Evolutionary conservation across 352 stramenopile species (phyloP), one percentile per base, ranked within the genome.

Genomic region (Phytophthora foliorum): DNA sequence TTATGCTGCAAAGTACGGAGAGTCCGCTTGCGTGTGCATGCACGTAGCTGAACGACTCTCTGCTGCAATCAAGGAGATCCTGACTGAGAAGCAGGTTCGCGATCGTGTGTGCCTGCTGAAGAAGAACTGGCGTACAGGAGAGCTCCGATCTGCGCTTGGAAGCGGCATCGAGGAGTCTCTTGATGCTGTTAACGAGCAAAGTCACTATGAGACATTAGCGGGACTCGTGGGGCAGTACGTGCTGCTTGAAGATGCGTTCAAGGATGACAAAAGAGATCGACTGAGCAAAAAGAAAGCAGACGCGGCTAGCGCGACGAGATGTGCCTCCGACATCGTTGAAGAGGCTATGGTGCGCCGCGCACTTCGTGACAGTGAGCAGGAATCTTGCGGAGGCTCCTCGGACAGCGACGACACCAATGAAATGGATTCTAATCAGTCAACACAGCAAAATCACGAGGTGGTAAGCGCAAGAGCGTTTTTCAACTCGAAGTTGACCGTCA

Each of bases 71-170:
- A 27, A 53, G 21, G 16, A 34, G 14, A 17, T n/a, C 0, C 5
- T 66, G 4, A 13, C 10, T 6, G 57, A 57, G 24, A 65, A 66
- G 19, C 58, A 46, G 19, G 39, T 24, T 22, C 39, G n/a, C n/a
- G 58, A 66, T 53, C 58, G 49, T 16, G 48, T 67, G 1, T 21
- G 29, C 17, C 14, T 67, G 3, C 49, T 58, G 1, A 67, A 67
- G 21, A 67, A 67, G 19, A 67, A 54, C 19, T 38, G n/a, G 50
- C 32, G 10, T 24, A 21, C 31, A 14, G 45, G 44, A n/a, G 45
- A 64, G 11, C 45, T 56, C 6, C 49, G 58, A 21, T 58, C 38
- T 5, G 16, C 29, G 3, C 5, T 57, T 8, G 34, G 49, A 22
- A 66, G 59, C 9, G 59, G 49, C 9, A 59, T 59, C 7, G 39